These are phyloP conservation scores for Coemansia sp. DNA, from an alignment of 192 early-diverging fungal genomes.

Conservation along the genomic window DNA sequence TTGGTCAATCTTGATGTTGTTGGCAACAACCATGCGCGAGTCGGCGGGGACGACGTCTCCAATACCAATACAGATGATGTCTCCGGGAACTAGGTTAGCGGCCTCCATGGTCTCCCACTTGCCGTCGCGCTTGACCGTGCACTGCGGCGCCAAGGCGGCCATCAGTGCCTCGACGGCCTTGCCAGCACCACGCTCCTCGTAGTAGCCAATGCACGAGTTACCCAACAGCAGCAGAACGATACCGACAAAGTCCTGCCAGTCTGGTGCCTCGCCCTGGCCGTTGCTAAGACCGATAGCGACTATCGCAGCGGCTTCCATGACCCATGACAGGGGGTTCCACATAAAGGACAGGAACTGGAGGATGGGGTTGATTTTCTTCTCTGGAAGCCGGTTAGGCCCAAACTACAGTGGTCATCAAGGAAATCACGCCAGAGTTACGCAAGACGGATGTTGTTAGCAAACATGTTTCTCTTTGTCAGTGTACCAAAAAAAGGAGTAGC, in stretches of 20 bases:
- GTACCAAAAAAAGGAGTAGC: not conserved
- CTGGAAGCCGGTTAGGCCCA: constrained; percentile 70
- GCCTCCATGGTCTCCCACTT: constrained; percentile 79
- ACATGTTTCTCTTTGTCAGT: too few species aligned
- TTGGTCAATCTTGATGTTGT: constrained; percentile 70
- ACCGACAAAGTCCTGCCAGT: constrained; percentile 88
- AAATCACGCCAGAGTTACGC: constrained; percentile 9
- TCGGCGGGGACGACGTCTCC: constrained; percentile 92
- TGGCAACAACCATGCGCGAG: constrained; percentile 73
- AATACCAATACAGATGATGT: constrained; percentile 82
- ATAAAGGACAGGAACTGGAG: constrained; percentile 86
- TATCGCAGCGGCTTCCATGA: constrained; percentile 87
- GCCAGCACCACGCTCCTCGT: constrained; percentile 90
- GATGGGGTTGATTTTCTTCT: constrained; percentile 80
- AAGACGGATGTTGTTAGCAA: constrained; percentile 1
- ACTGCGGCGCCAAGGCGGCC: constrained; percentile 88
- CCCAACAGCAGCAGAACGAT: constrained; percentile 77
- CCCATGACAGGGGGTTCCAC: constrained; percentile 81
- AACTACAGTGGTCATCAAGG: constrained; percentile 54
- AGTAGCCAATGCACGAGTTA: constrained; percentile 87
- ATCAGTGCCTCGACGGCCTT: constrained; percentile 92
- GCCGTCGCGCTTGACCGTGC: constrained; percentile 86
- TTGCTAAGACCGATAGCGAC: constrained; percentile 79
- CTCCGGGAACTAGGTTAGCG: constrained; percentile 81
- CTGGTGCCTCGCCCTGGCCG: constrained; percentile 66